Base-by-base conservation (phyloP, 2,329 filamentous ascomycete species). In the Diplodia mutila region DNA sequence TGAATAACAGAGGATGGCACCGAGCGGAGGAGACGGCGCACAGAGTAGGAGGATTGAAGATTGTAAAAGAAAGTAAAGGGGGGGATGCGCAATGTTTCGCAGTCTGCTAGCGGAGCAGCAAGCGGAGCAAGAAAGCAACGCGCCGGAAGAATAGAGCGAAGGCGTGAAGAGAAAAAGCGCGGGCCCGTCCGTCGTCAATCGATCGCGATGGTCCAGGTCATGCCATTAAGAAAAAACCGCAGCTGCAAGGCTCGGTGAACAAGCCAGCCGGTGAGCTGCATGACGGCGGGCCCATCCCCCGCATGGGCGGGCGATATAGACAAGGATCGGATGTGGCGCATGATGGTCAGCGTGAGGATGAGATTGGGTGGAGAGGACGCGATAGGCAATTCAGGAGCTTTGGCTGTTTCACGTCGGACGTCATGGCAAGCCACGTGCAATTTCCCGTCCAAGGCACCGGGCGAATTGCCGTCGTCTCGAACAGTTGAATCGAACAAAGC, bases 21-120 rank as follows among this genome's bases (percentile, higher is more conserved):
- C 29, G 71, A 70, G 57, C 77, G 49, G 63, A 48, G 54, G 66
- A 69, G 57, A 68, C 23, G 29, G 27, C 27, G 18, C 27, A 29
- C 29, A 39, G 32, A 55, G 9, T 12, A 37, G 9, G 21, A 21
- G 14, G n/a, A 25, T 14, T 55, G 29, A 37, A 37, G 32, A 16
- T 14, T 14, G n/a, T n/a, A 9, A 37, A 23, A 23, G 65, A 64
- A 51, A 69, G 70, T 66, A 70, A 68, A 68, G 63, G 68, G 42
- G n/a, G 52, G 70, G 70, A 63, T 69, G 70, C 68, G 32, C 55
- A 25, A 23, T 37, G 16, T n/a, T 11, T 18, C 23, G 18, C 54
- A 27, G 29, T 61, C 4, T 9, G n/a, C 18, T 18, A 32, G 54
- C 7, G 29, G n/a, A 34, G 42, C 25, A 61, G 23, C 55, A 23